Conservation (phyloP, 768 basidiomycete genomes). For the Udeniomyces megalosporus region DNA sequence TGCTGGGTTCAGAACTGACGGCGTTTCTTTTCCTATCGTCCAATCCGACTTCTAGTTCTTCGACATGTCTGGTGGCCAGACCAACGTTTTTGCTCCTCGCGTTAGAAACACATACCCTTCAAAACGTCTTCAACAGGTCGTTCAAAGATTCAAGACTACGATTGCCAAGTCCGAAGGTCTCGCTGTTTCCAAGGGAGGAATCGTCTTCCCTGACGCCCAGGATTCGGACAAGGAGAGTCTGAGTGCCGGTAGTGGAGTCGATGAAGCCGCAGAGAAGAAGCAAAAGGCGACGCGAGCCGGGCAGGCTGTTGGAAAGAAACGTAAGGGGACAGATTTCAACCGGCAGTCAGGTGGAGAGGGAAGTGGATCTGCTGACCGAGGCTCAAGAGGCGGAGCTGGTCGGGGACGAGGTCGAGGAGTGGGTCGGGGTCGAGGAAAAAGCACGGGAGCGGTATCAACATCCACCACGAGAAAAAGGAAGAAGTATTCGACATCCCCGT, state of each 20-base stretch:
- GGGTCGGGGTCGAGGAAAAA: not conserved
- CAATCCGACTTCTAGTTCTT: not conserved
- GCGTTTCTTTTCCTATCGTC: too few species aligned
- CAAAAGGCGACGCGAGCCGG: too few species aligned
- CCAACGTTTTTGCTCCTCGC: not conserved
- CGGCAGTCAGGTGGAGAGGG: not conserved
- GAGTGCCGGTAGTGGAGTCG: not conserved
- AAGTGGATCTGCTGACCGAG: too few species aligned
- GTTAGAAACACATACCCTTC: not conserved
- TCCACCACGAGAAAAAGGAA: not conserved
- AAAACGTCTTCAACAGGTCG: not conserved
- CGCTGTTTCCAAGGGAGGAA: not conserved
- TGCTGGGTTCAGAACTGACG: too few species aligned
- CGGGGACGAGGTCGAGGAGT: not conserved
- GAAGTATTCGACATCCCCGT: not conserved
- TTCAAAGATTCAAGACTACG: not conserved
- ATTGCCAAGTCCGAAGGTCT: not conserved
- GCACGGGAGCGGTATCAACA: not conserved
- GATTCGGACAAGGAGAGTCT: not conserved
- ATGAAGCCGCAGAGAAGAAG: not conserved
- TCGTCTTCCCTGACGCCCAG: not conserved
- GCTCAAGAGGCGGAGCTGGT: not conserved
- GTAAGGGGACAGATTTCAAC: not conserved
- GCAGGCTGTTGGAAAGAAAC: not conserved
- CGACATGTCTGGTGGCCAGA: not conserved